Conservation (phyloP, 495 filamentous ascomycete genomes). For the Jackrogersella minutella region DNA sequence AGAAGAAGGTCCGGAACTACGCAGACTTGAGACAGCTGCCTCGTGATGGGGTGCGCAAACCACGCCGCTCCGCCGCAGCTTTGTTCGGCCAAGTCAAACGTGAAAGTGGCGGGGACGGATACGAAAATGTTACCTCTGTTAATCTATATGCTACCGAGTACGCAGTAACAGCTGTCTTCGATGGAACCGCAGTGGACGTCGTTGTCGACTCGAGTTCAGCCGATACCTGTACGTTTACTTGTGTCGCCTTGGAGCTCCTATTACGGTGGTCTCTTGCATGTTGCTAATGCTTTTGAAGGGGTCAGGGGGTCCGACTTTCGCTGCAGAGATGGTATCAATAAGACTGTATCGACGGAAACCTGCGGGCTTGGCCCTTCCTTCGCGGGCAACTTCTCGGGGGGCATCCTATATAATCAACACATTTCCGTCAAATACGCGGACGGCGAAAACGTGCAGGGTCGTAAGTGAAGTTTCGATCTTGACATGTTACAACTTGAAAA, state of each 20-base stretch:
- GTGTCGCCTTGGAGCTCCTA: background rate
- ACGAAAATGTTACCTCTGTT: slow-evolving; percentile 51
- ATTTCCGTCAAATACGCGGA: slow-evolving; percentile 64
- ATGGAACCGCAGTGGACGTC: slow-evolving; percentile 42
- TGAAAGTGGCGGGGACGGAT: slow-evolving; percentile 24
- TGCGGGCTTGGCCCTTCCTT: slow-evolving; percentile 60
- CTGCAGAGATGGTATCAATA: slow-evolving; percentile 15
- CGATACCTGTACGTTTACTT: slow-evolving; percentile 60
- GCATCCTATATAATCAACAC: slow-evolving; percentile 50
- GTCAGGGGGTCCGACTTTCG: slow-evolving; percentile 13
- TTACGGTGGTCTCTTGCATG: slow-evolving; percentile 25
- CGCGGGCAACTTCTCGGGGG: slow-evolving; percentile 46
- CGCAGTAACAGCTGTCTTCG: slow-evolving; percentile 45
- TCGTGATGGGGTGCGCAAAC: background rate
- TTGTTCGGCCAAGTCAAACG: slow-evolving; percentile 18
- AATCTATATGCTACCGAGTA: slow-evolving; percentile 52
- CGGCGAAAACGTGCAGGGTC: slow-evolving; percentile 24
- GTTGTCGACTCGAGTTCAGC: slow-evolving; percentile 71
- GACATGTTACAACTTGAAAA: no score
- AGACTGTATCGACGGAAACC: slow-evolving; percentile 35
- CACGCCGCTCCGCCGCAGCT: slow-evolving; percentile 10
- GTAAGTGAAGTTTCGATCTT: slow-evolving; percentile 18
- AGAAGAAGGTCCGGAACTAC: slow-evolving; percentile 23
- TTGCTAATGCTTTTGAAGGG: slow-evolving; percentile 1
- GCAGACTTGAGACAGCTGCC: slow-evolving; percentile 12